Evolutionary conservation across 805 yeast species (phyloP).

Genomic region (Saturnispora sekii): DNA sequence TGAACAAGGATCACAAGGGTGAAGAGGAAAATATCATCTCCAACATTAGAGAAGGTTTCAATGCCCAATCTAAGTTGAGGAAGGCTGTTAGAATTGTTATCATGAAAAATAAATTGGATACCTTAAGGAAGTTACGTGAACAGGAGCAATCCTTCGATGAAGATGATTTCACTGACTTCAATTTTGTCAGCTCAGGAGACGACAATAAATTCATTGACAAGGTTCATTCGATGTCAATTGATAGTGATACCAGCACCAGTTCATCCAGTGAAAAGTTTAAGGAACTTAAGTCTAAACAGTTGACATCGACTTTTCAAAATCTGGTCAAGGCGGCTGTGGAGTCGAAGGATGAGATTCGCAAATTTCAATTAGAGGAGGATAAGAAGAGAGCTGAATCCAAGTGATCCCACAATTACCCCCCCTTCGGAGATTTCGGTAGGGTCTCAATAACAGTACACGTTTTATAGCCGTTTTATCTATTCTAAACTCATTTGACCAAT

Average conservation of each 20-base stretch:
- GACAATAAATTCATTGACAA: constrained; percentile 34
- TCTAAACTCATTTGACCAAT: not conserved
- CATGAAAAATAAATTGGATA: constrained; percentile 68
- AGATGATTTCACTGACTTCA: constrained; percentile 25
- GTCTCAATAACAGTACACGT: too few relatives aligned
- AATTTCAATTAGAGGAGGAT: constrained; percentile 21
- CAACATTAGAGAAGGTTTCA: constrained; percentile 67
- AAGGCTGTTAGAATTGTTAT: constrained; percentile 80
- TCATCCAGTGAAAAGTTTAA: not conserved
- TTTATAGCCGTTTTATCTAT: too few relatives aligned
- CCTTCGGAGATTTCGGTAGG: not conserved
- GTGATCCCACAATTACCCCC: not conserved
- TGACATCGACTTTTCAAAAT: constrained; percentile 25
- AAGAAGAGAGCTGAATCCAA: not conserved
- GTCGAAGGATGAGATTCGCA: constrained; percentile 23
- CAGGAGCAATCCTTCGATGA: constrained; percentile 36
- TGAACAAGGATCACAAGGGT: constrained; percentile 9
- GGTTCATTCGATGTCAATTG: constrained; percentile 5
- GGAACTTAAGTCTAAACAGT: constrained; percentile 17
- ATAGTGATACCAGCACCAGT: not conserved
- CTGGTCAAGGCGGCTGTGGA: constrained; percentile 25
- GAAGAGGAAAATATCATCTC: constrained; percentile 59
- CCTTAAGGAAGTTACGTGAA: constrained; percentile 52
- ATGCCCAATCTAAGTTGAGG: constrained; percentile 74
- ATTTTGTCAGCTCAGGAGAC: constrained; percentile 27